These are phyloP conservation scores for Alnus glutinosa DNA, from an alignment of 306 rosid species.

Conservation along the genomic window DNA sequence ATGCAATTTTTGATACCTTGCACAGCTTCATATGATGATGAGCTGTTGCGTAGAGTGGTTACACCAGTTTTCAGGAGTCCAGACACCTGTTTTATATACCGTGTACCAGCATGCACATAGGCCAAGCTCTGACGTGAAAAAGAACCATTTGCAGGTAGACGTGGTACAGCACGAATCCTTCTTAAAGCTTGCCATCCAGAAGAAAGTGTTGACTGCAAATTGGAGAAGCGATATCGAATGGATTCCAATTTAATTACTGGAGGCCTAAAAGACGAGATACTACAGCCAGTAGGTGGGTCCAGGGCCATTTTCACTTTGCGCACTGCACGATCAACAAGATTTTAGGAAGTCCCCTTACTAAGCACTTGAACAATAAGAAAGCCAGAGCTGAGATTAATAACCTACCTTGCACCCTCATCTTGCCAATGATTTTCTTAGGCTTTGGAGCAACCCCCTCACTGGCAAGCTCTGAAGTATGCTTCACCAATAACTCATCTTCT, in stretches of 20 bases:
- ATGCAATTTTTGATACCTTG: constrained; percentile 63
- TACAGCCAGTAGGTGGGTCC: constrained; percentile 92
- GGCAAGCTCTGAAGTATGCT: constrained; percentile 70
- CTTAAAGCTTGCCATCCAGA: constrained; percentile 85
- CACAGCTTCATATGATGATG: constrained; percentile 82
- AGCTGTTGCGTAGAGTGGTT: constrained; percentile 74
- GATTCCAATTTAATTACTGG: constrained; percentile 58
- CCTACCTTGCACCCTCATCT: constrained; percentile 98
- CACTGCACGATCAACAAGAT: constrained; percentile 51
- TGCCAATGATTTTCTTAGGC: constrained; percentile 85
- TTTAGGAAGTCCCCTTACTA: constrained; percentile 16
- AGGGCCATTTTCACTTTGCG: constrained; percentile 80
- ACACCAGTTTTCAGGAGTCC: constrained; percentile 87
- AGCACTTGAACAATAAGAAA: constrained; percentile 22
- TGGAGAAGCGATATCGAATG: constrained; percentile 53
- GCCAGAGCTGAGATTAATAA: constrained; percentile 23
- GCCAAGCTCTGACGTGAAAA: constrained; percentile 84
- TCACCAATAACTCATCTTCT: constrained; percentile 84
- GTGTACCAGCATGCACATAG: constrained; percentile 89
- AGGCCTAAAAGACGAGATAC: constrained; percentile 60
- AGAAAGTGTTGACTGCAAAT: constrained; percentile 62
- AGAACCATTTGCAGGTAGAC: constrained; percentile 77
- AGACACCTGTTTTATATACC: constrained; percentile 86
- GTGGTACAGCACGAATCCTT: constrained; percentile 61
- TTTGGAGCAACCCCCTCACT: constrained; percentile 82